These are phyloP conservation scores for Nicotiana knightiana DNA, from an alignment of 257 asterid species.

Conservation along the genomic window DNA sequence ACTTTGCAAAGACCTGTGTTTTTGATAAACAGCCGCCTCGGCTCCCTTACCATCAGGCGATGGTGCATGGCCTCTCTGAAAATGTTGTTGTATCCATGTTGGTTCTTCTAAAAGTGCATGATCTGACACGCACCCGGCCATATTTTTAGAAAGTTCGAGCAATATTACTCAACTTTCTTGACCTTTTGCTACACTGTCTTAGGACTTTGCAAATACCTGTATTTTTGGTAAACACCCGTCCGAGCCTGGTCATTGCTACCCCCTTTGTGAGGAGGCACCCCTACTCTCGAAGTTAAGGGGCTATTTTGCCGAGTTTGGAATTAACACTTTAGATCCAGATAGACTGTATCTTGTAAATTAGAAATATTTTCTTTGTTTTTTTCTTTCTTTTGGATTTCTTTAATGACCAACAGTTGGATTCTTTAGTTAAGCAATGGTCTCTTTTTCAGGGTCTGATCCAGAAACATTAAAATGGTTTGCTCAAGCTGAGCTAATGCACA, in stretches of 20 bases:
- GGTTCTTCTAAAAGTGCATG: no score
- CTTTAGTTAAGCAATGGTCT: neutral
- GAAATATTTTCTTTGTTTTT: neutral
- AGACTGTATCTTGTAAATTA: neutral
- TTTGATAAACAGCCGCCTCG: neutral
- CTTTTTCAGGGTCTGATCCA: slow-evolving; percentile 63
- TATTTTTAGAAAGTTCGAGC: no score
- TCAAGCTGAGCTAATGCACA: slow-evolving; percentile 77
- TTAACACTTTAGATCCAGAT: neutral
- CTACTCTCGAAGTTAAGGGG: neutral
- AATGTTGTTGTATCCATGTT: no score
- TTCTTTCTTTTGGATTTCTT: neutral
- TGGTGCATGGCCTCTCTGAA: no score
- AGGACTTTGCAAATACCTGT: neutral
- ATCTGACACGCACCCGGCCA: no score
- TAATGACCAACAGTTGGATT: neutral
- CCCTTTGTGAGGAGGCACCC: neutral
- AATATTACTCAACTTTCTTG: neutral
- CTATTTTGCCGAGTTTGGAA: neutral
- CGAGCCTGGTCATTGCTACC: neutral
- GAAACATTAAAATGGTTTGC: slow-evolving; percentile 78
- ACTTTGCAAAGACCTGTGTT: neutral
- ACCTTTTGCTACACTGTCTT: neutral
- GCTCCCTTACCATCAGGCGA: no score
- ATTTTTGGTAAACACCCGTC: neutral